Evolutionary conservation across 2,329 filamentous ascomycete species (phyloP), one percentile per base, ranked within the genome.

Genomic region (Apiospora rasikravindrae): DNA sequence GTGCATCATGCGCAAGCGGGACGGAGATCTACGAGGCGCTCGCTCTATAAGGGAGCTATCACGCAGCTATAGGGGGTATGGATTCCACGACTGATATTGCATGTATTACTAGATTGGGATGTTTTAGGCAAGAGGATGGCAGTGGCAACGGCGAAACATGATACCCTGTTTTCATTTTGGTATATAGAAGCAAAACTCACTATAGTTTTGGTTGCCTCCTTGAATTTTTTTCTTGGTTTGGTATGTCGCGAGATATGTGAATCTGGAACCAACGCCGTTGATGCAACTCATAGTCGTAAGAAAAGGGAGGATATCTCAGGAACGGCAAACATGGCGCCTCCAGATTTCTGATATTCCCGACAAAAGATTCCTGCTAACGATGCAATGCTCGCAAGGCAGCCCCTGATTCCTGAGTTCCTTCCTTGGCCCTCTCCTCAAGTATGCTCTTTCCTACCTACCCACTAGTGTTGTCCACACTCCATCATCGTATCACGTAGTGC

Each of bases 201-300:
- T 37, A 64, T 64, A 61, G 33, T 40, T 40, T 40, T n/a, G 33
- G 10, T 40, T n/a, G 33, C 19, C 19, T 33, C 57, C 22, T 40
- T 13, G 57, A 40, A 19, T 64, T 40, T 64, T 64, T 40, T 61
- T 11, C 14, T 16, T 57, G 11, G 19, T 37, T 64, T 40, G 19
- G 22, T 14, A 10, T 64, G 57, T 40, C 19, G 33, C 33, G 22
- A 64, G 33, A n/a, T 13, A 14, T 14, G 33, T 64, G 33, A 64
- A 40, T 64, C 29, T 64, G 40, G 8, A 64, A 40, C 57, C 57
- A 64, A 40, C 57, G 57, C 57, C 57, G 57, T 40, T 7, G 10
- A 64, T 64, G 57, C 57, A 64, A 64, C 57, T 64, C 33, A 10
- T 40, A n/a, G 57, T 64, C 57, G 33, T 64, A 49, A 51, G 8